These are phyloP conservation scores for Corylus heterophylla DNA, from an alignment of 306 rosid genomes.

Conservation along the genomic window DNA sequence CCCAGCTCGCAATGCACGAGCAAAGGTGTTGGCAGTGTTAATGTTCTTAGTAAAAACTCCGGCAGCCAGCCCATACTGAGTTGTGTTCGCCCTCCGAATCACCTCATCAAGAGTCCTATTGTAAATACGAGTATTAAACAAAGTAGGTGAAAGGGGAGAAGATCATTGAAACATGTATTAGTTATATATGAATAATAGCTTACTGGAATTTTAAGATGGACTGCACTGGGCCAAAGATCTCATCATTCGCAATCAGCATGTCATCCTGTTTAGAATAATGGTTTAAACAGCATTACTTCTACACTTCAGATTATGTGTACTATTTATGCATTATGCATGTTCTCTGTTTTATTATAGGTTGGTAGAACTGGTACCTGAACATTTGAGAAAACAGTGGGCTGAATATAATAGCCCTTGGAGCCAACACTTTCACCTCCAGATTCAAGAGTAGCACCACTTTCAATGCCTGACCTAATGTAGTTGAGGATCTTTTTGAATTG, in stretches of 20 bases:
- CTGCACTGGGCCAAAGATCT: slow-evolving; percentile 61
- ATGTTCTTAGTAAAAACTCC: slow-evolving; percentile 77
- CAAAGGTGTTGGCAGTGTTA: slow-evolving; percentile 60
- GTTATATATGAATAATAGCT: background rate
- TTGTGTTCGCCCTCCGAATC: slow-evolving; percentile 60
- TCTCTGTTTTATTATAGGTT: background rate
- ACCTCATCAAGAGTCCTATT: slow-evolving; percentile 52
- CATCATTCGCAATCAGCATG: slow-evolving; percentile 53
- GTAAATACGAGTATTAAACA: slow-evolving; percentile 14
- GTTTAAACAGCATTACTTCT: background rate
- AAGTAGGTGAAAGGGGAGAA: background rate
- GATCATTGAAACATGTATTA: slow-evolving; percentile 8
- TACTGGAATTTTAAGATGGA: slow-evolving; percentile 72
- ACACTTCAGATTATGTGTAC: too few relatives aligned
- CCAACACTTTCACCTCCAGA: slow-evolving; percentile 49
- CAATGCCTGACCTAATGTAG: slow-evolving; percentile 41
- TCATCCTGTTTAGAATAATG: slow-evolving; percentile 33
- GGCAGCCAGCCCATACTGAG: slow-evolving; percentile 73
- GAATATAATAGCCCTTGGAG: slow-evolving; percentile 59
- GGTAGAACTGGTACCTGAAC: slow-evolving; percentile 33
- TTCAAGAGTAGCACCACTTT: slow-evolving; percentile 49
- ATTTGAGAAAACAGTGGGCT: slow-evolving; percentile 63
- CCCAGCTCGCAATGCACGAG: slow-evolving; percentile 77
- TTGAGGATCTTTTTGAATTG: slow-evolving; percentile 59
- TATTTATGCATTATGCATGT: background rate